Base-by-base conservation (phyloP, 345 rosid species). In the Erodium maritimum region DNA sequence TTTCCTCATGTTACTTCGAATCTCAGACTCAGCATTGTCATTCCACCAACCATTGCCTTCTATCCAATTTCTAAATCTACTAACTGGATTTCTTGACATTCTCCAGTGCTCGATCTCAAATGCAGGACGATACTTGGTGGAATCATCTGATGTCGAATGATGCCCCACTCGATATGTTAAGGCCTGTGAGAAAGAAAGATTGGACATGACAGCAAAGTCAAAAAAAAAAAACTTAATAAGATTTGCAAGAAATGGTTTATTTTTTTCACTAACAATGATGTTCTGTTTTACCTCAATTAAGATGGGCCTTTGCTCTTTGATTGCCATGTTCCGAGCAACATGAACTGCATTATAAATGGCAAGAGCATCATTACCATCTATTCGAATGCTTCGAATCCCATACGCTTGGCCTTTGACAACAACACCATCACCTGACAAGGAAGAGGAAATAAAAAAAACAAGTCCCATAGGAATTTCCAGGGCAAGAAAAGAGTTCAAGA, bases 121-220 rank as follows among this genome's bases (percentile, higher is more conserved):
- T 0, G 74, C 72, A 51, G 88, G 71, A 22, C 96, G 95, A 66
- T 91, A 91, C 69, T 74, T 88, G 52, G 91, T 88, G 55, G 97
- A 91, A 69, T 91, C 96, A 79, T 91, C 96, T 50, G 97, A 88
- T 56, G 98, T 88, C 21, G 95, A 78, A 78, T 91, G 96, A 75
- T 86, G 96, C 46, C 98, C 96, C 0, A 72, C 90, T 22, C 98
- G 81, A 69, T 91, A 91, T 48, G 98, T 81, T 54, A 91, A 62
- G 62, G 98, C 95, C 98, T 91, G 65, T 45, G 55, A 52, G 21
- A 19, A 29, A 33, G 17, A 61, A 56, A 29, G 8, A 25, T 21
- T 21, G 56, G 51, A 21, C 19, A 23, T 9, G 24, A 2, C 17
- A 24, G 3, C 8, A 14, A 25, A 2, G 14, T 18, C 7, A 12